Percentiles rank a stretch among this genome's conserved stretches.
Evolutionary conservation across 352 stramenopile species (phyloP).

Genomic region (Peronospora belbahrii): DNA sequence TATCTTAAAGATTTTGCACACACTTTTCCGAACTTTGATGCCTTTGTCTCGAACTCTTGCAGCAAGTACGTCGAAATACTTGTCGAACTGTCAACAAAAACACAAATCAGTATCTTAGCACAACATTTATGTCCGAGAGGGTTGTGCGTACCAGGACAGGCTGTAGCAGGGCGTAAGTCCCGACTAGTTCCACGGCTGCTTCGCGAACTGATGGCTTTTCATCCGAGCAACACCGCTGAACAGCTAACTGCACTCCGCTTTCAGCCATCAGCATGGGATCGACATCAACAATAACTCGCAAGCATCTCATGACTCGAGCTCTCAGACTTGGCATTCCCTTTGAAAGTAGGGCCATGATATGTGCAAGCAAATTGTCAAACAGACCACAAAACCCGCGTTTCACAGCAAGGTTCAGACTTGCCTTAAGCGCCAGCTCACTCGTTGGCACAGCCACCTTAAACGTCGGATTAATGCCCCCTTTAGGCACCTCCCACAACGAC

Average conservation of each 20-base stretch:
- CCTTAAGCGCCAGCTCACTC: slow-evolving; percentile 33
- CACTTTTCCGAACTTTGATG: slow-evolving; percentile 79
- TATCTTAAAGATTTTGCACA: slow-evolving; percentile 76
- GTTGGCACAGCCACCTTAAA: slow-evolving; percentile 43
- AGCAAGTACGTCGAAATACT: slow-evolving; percentile 68
- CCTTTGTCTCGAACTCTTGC: slow-evolving; percentile 75
- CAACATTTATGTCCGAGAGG: not conserved
- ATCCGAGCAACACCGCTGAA: slow-evolving; percentile 66
- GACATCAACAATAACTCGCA: slow-evolving; percentile 71
- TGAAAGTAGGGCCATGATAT: slow-evolving; percentile 73
- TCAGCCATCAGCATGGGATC: slow-evolving; percentile 83
- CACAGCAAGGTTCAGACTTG: slow-evolving; percentile 43
- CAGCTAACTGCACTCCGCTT: slow-evolving; percentile 38
- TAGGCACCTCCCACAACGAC: slow-evolving; percentile 34
- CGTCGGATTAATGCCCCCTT: slow-evolving; percentile 23
- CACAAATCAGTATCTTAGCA: not conserved
- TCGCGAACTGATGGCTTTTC: slow-evolving; percentile 74
- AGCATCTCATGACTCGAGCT: slow-evolving; percentile 68
- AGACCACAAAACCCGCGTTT: slow-evolving; percentile 53
- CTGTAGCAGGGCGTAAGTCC: slow-evolving; percentile 70
- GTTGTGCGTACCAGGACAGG: slow-evolving; percentile 50
- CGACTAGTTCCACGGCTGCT: slow-evolving; percentile 79
- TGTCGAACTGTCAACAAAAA: slow-evolving; percentile 51
- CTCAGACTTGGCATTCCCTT: slow-evolving; percentile 62
- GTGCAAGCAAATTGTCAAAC: slow-evolving; percentile 61